Base-by-base conservation (phyloP, 2,329 filamentous ascomycete species). In the Periglandula ipomoeae region DNA sequence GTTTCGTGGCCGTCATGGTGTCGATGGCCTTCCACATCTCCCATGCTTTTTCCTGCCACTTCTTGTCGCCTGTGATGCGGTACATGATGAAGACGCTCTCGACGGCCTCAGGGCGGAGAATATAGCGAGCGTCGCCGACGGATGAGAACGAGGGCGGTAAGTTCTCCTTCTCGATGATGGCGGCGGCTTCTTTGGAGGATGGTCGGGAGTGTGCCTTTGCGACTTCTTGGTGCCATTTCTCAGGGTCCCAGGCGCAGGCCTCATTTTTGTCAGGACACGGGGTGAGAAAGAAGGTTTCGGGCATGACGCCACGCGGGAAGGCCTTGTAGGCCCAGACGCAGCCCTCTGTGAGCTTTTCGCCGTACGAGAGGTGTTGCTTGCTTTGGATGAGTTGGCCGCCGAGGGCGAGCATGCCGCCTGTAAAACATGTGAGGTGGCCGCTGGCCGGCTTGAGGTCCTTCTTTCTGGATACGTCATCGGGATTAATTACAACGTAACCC, bases 341-440 rank as follows among this genome's bases (percentile, higher is more conserved):
- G 10, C 82, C 82, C 49, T 84, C 79, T 0, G 82, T 74, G n/a
- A 86, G 74, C 58, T 75, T 77, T 60, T 74, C 74, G 20, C 74
- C 83, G 24, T 79, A 72, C 55, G 82, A 78, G n/a, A 86, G 66
- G 57, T 86, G 81, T 22, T 75, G 70, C 2, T 74, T 70, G 1
- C 72, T 66, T 8, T 72, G 70, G 52, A 85, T 84, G 37, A 85
- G 74, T 59, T 79, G 81, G 39, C 79, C 79, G 27, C 77, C 79
- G 56, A 86, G 68, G 8, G 74, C 82, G 50, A 84, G 79, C 83
- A 86, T 86, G 57, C 82, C 83, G 30, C 83, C 83, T 34, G 84
- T 68, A 61, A 86, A 86, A 60, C 83, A 52, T 10, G 48, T 44
- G 17, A 48, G 45, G 48, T 52, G 50, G 48, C 50, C 50, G 17